phyloP scores from a whole-genome alignment of 2,329 filamentous ascomycete genomes.

The Talaromyces sp. region DNA sequence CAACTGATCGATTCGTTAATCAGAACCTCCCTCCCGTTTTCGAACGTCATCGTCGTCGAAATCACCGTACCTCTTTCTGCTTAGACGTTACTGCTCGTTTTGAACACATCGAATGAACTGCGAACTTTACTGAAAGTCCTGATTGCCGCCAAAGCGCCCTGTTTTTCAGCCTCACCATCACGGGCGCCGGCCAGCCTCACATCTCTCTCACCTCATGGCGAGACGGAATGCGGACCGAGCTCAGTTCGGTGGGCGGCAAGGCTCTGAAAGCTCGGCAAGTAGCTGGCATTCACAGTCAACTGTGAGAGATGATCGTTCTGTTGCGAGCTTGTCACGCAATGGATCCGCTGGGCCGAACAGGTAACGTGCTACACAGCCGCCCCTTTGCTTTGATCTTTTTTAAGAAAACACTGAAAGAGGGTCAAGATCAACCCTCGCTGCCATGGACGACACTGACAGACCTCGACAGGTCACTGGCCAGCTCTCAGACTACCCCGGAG shows the following conservation, averaged over 20 bases:
- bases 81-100: background rate
- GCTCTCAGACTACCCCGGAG: conserved; percentile 13
- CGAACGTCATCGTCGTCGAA: background rate
- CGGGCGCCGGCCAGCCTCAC: conserved; percentile 1
- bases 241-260: conserved; percentile 29
- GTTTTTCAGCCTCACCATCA: background rate
- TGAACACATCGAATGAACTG: background rate
- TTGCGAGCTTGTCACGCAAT: conserved; percentile 8
- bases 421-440: no score
- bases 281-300: conserved; percentile 37
- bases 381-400: background rate
- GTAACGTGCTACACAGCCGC: background rate
- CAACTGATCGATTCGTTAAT: background rate
- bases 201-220: conserved; percentile 22
- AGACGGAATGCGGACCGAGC: conserved; percentile 23
- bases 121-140: background rate
- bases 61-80: background rate
- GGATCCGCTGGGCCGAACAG: background rate
- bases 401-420: no score
- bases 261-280: conserved; percentile 35
- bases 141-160: background rate
- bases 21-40: background rate
- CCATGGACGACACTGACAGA: background rate
- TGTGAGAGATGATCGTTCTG: conserved; percentile 24
- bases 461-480: background rate